These are phyloP conservation scores for Solanum corneliomulleri DNA, from an alignment of 257 asterid species.

Conservation along the genomic window DNA sequence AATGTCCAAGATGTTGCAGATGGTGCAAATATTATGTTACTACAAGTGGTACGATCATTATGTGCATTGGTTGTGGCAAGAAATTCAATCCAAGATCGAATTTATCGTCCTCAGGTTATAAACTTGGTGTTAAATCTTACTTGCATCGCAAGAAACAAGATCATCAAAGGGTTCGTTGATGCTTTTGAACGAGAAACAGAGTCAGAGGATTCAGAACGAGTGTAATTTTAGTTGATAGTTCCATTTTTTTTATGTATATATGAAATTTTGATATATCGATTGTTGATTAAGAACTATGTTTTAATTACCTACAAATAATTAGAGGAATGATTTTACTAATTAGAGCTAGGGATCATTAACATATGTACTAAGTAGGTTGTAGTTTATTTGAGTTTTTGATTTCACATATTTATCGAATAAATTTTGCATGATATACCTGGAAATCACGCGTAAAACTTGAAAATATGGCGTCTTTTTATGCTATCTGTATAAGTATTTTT, in stretches of 20 bases:
- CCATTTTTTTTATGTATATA: neutral
- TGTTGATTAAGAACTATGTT: neutral
- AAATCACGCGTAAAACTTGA: neutral
- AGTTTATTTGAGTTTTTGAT: no score
- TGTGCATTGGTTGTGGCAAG: slow-evolving; percentile 1
- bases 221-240: neutral
- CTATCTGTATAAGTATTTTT: neutral
- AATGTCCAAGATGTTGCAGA: neutral
- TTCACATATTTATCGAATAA: neutral
- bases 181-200: neutral
- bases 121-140: neutral
- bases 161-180: neutral
- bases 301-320: neutral
- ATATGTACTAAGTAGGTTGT: neutral
- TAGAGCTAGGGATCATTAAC: neutral
- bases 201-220: neutral
- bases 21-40: neutral
- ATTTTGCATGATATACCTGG: neutral
- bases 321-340: neutral
- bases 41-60: neutral
- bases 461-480: neutral
- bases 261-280: neutral
- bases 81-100: neutral
- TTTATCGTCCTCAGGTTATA: neutral
- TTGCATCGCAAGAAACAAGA: neutral